phyloP scores from a whole-genome alignment of 176 grass and related monocot genomes.

The Oryza nivara region DNA sequence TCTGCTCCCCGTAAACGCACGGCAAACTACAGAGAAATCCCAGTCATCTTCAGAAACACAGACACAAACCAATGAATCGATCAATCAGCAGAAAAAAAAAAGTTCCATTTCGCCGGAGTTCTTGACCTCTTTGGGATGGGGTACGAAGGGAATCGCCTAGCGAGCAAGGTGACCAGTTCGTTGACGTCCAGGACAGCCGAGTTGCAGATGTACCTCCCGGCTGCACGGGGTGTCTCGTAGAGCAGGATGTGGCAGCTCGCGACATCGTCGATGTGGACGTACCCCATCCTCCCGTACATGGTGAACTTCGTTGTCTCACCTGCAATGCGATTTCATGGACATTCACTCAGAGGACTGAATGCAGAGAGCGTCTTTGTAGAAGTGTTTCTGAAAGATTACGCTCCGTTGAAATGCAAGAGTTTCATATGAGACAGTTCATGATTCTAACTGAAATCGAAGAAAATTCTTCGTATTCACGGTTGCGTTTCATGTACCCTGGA shows the following conservation, averaged over 20 bases:
- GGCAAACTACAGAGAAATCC: slow-evolving; percentile 46
- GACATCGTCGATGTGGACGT: slow-evolving; percentile 89
- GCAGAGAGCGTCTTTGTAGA: neutral
- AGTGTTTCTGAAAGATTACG: neutral
- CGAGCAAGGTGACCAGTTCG: slow-evolving; percentile 50
- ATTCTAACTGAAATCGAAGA: neutral
- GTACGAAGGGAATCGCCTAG: slow-evolving; percentile 63
- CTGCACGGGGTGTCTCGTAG: slow-evolving; percentile 57
- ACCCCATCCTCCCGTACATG: slow-evolving; percentile 82
- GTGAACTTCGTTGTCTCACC: slow-evolving; percentile 73
- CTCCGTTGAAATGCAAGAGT: neutral
- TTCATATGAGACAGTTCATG: neutral
- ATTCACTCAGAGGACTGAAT: neutral
- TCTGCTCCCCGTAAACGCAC: slow-evolving; percentile 51
- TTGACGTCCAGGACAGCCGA: slow-evolving; percentile 61
- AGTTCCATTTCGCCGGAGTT: neutral
- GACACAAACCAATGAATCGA: neutral
- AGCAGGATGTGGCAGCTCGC: slow-evolving; percentile 81
- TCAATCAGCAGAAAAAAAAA: neutral
- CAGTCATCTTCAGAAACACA: neutral
- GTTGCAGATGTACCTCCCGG: slow-evolving; percentile 88
- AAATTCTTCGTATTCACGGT: neutral
- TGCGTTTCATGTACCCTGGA: slow-evolving; percentile 51
- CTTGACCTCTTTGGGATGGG: slow-evolving; percentile 65
- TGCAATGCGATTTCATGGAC: slow-evolving; percentile 7